phyloP scores from a whole-genome alignment of 2,329 filamentous ascomycete species.

The Fusarium fujikuroi region DNA sequence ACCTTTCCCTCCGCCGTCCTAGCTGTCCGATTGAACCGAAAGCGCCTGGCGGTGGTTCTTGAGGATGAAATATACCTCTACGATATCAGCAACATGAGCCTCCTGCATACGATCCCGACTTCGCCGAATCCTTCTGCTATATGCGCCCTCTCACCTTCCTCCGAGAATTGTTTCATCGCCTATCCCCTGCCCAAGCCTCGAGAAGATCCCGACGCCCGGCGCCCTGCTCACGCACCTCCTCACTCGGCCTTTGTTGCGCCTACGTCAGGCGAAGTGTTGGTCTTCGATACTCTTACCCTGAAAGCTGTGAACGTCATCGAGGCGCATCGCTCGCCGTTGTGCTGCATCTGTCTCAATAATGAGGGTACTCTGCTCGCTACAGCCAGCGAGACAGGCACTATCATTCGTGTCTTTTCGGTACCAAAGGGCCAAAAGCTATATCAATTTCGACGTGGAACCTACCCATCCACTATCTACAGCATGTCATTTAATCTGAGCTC shows the following conservation, averaged over 20 bases:
- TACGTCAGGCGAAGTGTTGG: conserved; percentile 89
- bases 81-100: conserved; percentile 98
- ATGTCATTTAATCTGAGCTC: conserved; percentile 99
- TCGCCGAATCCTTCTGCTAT: conserved; percentile 93
- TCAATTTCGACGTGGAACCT: conserved; percentile 94
- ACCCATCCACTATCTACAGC: conserved; percentile 95
- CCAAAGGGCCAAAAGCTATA: conserved; percentile 92
- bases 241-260: conserved; percentile 80
- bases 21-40: conserved; percentile 92
- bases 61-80: conserved; percentile 98
- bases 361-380: conserved; percentile 93
- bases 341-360: conserved; percentile 89
- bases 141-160: conserved; percentile 91
- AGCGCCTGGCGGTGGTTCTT: conserved; percentile 90
- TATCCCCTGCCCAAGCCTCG: conserved; percentile 86
- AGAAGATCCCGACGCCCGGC: conserved; percentile 65
- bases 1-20: conserved; percentile 97
- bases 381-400: conserved; percentile 96
- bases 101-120: conserved; percentile 91
- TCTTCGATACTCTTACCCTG: conserved; percentile 89
- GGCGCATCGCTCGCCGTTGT: conserved; percentile 91
- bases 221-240: conserved; percentile 87
- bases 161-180: conserved; percentile 94
- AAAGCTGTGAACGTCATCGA: conserved; percentile 96
- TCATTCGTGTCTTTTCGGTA: conserved; percentile 94